A percentile compares a stretch with the other conserved stretches of the same genome.
Conservation (phyloP, 2,329 filamentous ascomycete species). For the Aspergillus texensis region DNA sequence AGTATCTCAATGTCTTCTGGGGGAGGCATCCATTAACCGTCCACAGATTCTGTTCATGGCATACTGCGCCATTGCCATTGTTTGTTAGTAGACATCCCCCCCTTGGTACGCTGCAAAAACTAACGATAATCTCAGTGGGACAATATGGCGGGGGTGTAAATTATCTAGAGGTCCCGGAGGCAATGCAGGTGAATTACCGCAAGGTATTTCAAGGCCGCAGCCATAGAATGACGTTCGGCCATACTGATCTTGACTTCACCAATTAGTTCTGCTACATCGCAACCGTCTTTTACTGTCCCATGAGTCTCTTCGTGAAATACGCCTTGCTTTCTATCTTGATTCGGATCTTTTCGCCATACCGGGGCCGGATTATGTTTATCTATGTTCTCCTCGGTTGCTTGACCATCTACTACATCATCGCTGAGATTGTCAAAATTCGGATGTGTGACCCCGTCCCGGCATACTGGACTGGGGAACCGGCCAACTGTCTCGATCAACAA, state of each 20-base stretch:
- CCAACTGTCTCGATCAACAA: slow-evolving; percentile 39
- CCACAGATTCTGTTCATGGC: slow-evolving; percentile 34
- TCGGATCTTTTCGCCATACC: slow-evolving; percentile 42
- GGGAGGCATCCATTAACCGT: background rate
- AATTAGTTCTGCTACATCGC: slow-evolving; percentile 38
- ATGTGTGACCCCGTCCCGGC: slow-evolving; percentile 41
- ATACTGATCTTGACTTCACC: background rate
- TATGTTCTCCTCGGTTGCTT: slow-evolving; percentile 39
- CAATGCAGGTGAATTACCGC: slow-evolving; percentile 26
- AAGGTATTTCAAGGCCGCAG: slow-evolving; percentile 21
- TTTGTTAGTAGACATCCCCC: slow-evolving; percentile 21
- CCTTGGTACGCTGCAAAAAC: background rate
- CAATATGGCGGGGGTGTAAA: slow-evolving; percentile 41
- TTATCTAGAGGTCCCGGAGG: slow-evolving; percentile 26
- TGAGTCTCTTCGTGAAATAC: slow-evolving; percentile 42
- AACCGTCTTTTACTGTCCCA: slow-evolving; percentile 45
- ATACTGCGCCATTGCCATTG: slow-evolving; percentile 35
- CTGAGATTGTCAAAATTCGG: slow-evolving; percentile 40
- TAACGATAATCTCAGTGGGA: slow-evolving; percentile 25
- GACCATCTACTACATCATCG: slow-evolving; percentile 38
- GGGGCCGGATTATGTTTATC: slow-evolving; percentile 36
- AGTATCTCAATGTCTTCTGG: background rate
- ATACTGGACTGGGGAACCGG: slow-evolving; percentile 36
- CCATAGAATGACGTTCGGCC: background rate
- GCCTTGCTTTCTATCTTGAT: slow-evolving; percentile 42